Evolutionary conservation across 176 grass and related monocot genomes (phyloP), one percentile per base, ranked within the genome.

Genomic region (Stipa capillata): DNA sequence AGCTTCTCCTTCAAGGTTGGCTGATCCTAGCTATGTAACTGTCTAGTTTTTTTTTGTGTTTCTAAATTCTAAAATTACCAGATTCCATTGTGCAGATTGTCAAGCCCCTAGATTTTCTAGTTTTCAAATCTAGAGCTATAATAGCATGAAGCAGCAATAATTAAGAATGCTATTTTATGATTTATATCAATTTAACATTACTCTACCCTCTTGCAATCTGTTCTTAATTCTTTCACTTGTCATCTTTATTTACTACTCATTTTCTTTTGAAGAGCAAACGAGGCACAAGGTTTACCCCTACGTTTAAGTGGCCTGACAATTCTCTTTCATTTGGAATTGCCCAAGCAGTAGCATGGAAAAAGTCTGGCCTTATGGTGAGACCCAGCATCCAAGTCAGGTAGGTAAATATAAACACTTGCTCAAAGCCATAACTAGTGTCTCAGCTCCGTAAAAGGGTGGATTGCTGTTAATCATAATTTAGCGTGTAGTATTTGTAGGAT

Each of bases 1-100:
- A 91, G 92, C 88, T 99, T 93, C 58, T 99, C 92, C 74, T 89
- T 73, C 79, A 91, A 92, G 92, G 96, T 93, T 80, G 51, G 82
- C 78, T 39, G 70, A 24, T 79, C 18, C 31, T 20, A 70, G 36
- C 17, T 34, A 42, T 39, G 18, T 15, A 57, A 42, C 33, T 6
- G 28, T n/a, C n/a, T 37, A 55, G 54, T 6, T 54, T 65, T 41
- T 67, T 1, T 5, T 65, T 84, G 32, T 16, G 23, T 75, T 84
- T 35, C 43, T 67, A 84, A 64, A 83, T 51, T 50, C 52, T 41
- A 45, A 82, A 57, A 36, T 27, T 14, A 48, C 14, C 20, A 50
- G 16, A 50, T 63, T 36, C 0, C 25, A 10, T 17, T 37, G 4
- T 36, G 1, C 42, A 64, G 5, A 36, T n/a, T n/a, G n/a, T n/a